A percentile compares a stretch with the other conserved stretches of the same genome.
phyloP scores from a whole-genome alignment of 2,329 filamentous ascomycete species.

The Alternaria metachromatica region DNA sequence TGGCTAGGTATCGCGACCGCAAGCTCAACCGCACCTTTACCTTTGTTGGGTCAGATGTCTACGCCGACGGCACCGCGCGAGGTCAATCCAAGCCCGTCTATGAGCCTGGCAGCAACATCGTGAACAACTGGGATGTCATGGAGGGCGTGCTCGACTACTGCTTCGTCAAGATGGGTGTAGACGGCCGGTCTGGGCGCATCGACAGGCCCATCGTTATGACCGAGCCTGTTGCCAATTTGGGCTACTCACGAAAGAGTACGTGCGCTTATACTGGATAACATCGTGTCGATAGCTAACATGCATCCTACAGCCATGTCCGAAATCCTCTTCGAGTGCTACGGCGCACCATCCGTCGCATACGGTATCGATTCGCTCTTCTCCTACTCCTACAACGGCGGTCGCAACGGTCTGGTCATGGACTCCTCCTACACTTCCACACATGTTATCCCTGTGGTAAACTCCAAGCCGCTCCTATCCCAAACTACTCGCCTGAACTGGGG shows the following conservation, averaged over 20 bases:
- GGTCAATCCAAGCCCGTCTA: constrained; percentile 92
- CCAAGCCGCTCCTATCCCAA: constrained; percentile 82
- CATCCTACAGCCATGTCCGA: constrained; percentile 82
- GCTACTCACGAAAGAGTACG: constrained; percentile 86
- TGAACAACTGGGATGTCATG: constrained; percentile 98
- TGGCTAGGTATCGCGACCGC: constrained; percentile 93
- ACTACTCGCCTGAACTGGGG: constrained; percentile 95
- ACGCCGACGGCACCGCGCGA: constrained; percentile 89
- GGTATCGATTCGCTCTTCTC: constrained; percentile 97
- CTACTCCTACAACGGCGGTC: constrained; percentile 89
- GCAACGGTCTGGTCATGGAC: constrained; percentile 85
- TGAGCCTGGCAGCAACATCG: constrained; percentile 85
- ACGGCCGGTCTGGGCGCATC: constrained; percentile 74
- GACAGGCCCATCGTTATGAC: constrained; percentile 94
- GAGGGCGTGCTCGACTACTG: constrained; percentile 93
- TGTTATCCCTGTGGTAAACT: constrained; percentile 89
- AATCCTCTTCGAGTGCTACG: constrained; percentile 95
- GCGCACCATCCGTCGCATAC: constrained; percentile 86
- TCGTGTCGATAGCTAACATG: constrained; percentile 30
- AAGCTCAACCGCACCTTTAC: constrained; percentile 91
- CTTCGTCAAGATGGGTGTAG: constrained; percentile 91
- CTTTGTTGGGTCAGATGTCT: constrained; percentile 91
- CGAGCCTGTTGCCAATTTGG: constrained; percentile 88
- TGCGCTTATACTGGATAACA: constrained; percentile 17
- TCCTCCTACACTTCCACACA: constrained; percentile 95